Evolutionary conservation across 1,284 basidiomycete species (phyloP).

Genomic region (Leccinum huronense): DNA sequence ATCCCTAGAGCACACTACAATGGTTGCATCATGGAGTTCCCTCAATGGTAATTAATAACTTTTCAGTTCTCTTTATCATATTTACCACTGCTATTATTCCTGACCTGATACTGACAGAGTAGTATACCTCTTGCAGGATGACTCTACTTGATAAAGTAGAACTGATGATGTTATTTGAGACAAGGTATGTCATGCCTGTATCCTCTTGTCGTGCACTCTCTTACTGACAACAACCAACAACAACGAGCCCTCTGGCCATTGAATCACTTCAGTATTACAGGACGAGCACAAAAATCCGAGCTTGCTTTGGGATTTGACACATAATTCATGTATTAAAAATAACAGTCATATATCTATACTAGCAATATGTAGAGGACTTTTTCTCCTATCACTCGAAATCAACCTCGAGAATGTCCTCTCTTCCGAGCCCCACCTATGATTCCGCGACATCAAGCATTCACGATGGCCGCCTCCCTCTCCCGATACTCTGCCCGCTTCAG

Average conservation of each 20-base stretch:
- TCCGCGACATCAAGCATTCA: constrained; percentile 32
- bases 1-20: neutral
- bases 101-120: neutral
- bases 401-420: constrained; percentile 38
- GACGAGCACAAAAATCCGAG: neutral
- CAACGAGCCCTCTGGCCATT: neutral
- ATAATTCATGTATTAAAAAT: neutral
- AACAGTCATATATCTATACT: neutral
- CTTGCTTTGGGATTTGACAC: neutral
- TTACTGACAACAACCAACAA: neutral
- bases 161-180: neutral
- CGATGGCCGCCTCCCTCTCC: neutral
- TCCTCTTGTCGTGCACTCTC: neutral
- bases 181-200: neutral
- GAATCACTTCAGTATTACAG: neutral
- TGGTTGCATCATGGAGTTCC: neutral
- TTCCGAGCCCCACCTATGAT: constrained; percentile 45
- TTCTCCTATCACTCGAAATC: neutral
- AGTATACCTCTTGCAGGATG: neutral
- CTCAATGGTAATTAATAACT: neutral
- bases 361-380: neutral
- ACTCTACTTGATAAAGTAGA: neutral
- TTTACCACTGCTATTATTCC: neutral
- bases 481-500: neutral
- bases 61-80: neutral